These are phyloP conservation scores for Vicia villosa DNA, from an alignment of 306 rosid species.

Conservation along the genomic window DNA sequence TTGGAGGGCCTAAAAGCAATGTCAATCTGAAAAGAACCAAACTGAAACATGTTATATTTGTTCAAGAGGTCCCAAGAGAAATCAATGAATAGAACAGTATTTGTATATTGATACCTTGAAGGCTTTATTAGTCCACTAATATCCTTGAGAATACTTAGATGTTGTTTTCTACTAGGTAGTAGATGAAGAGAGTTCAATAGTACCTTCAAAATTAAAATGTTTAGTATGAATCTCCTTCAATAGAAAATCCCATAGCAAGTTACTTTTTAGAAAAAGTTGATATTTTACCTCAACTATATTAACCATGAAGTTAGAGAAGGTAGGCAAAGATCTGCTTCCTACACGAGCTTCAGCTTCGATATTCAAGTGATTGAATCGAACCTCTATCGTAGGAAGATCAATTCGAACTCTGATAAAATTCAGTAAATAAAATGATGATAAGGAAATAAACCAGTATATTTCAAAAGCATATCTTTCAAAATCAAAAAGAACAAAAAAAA, in stretches of 20 bases:
- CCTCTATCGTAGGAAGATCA: constrained; percentile 75
- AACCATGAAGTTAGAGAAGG: constrained; percentile 59
- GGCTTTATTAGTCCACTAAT: constrained; percentile 83
- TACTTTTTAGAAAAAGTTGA: neutral
- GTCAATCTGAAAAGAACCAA: constrained; percentile 53
- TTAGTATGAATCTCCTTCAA: constrained; percentile 5
- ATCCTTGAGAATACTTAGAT: constrained; percentile 60
- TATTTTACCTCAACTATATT: constrained; percentile 56
- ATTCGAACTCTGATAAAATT: constrained; percentile 58
- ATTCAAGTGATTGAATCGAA: constrained; percentile 64
- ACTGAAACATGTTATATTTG: neutral
- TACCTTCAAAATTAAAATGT: constrained; percentile 31
- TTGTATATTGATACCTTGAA: constrained; percentile 47
- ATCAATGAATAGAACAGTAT: constrained; percentile 5
- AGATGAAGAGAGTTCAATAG: constrained; percentile 42
- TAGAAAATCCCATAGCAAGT: constrained; percentile 7
- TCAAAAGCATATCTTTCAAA: neutral
- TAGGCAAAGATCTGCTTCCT: constrained; percentile 77
- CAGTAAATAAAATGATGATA: constrained; percentile 2
- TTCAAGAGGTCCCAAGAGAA: neutral
- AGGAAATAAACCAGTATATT: neutral
- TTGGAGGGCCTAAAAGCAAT: constrained; percentile 85
- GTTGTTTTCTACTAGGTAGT: constrained; percentile 45
- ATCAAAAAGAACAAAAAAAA: neutral
- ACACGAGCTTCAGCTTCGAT: constrained; percentile 76